These are phyloP conservation scores for Helminthosporium solani DNA, from an alignment of 2,329 filamentous ascomycete genomes.

Conservation along the genomic window DNA sequence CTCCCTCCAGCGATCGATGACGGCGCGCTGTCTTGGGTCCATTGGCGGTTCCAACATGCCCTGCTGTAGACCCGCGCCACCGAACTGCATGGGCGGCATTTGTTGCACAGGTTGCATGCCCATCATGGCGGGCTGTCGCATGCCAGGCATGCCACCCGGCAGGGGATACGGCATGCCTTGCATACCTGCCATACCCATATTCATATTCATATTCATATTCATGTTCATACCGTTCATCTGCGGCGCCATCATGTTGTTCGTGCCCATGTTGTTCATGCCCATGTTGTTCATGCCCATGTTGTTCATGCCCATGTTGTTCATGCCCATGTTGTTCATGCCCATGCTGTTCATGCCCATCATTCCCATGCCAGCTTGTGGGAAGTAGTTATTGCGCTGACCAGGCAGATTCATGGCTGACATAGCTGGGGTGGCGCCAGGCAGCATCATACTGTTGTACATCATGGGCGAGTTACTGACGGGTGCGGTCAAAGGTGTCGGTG, in stretches of 20 bases:
- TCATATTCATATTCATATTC: constrained; percentile 2
- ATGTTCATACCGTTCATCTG: constrained; percentile 19
- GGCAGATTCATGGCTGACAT: constrained; percentile 16
- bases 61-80: constrained; percentile 5
- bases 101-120: constrained; percentile 13
- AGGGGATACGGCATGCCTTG: constrained; percentile 11
- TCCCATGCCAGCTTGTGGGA: constrained; percentile 11
- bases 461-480: constrained; percentile 10
- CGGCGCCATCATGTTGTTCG: constrained; percentile 12
- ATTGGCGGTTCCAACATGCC: constrained; percentile 33
- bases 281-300: constrained; percentile 13
- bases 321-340: constrained; percentile 17
- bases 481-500: constrained; percentile 7
- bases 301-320: constrained; percentile 24
- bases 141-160: constrained; percentile 16
- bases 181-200: constrained; percentile 15
- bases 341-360: constrained; percentile 27
- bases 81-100: constrained; percentile 12
- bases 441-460: constrained; percentile 15
- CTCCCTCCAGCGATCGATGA: constrained; percentile 62
- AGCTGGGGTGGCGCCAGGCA: constrained; percentile 10
- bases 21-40: constrained; percentile 54
- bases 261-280: constrained; percentile 24
- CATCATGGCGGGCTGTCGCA: constrained; percentile 16
- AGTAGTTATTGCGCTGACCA: constrained; percentile 15